phyloP scores from a whole-genome alignment of 345 rosid species.

The Carallia pectinifolia region DNA sequence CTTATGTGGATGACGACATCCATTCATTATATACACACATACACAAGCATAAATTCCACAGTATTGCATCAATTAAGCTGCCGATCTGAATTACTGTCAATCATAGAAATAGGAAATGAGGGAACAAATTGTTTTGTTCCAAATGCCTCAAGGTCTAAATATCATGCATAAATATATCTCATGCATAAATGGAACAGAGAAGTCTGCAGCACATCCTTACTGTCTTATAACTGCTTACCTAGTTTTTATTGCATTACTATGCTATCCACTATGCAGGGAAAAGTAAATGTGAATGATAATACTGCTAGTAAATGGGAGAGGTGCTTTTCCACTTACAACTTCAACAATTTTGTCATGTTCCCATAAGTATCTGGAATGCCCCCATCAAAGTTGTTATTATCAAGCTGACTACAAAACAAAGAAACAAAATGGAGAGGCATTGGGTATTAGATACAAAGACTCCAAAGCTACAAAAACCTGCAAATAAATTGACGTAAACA shows the following conservation, averaged over 20 bases:
- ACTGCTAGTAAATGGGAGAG: no score
- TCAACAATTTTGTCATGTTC: conserved; percentile 73
- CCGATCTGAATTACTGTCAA: no score
- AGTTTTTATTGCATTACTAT: conserved; percentile 1
- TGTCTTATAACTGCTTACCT: not conserved
- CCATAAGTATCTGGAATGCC: conserved; percentile 70
- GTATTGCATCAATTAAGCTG: no score
- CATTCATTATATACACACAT: not conserved
- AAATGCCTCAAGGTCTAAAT: conserved; percentile 3
- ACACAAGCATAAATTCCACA: not conserved
- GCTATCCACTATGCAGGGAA: no score
- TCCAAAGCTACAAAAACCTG: conserved; percentile 1
- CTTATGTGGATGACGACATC: not conserved
- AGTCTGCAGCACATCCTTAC: not conserved
- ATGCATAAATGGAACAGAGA: conserved; percentile 10
- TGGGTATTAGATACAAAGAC: not conserved
- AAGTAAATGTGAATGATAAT: no score
- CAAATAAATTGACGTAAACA: not conserved
- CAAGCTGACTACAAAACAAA: conserved; percentile 71
- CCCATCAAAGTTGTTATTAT: conserved; percentile 86
- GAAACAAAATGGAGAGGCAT: conserved; percentile 4
- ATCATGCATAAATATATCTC: not conserved
- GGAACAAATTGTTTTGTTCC: not conserved
- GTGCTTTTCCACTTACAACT: conserved; percentile 60
- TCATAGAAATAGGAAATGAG: no score